Evolutionary conservation across 106 monocot species (phyloP).

Genomic region (Acorus calamus): DNA sequence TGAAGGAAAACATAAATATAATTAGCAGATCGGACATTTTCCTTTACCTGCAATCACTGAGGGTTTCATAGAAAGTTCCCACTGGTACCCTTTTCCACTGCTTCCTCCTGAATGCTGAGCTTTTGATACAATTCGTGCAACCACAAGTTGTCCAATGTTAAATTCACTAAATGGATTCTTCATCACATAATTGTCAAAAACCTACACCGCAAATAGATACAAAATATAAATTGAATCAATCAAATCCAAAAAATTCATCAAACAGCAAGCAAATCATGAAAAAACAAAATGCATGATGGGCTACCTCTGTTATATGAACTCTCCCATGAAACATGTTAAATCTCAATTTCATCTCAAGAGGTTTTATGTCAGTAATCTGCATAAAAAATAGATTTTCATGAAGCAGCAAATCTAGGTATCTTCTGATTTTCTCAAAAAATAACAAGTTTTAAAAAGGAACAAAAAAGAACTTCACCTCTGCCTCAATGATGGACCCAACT

Average conservation of each 20-base stretch:
- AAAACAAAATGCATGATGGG: background rate
- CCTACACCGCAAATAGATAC: constrained; percentile 27
- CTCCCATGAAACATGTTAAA: constrained; percentile 57
- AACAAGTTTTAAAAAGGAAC: no score
- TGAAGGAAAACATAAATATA: no score
- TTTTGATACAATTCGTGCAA: constrained; percentile 58
- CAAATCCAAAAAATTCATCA: background rate
- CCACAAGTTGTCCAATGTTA: constrained; percentile 49
- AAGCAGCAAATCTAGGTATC: no score
- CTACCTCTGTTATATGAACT: constrained; percentile 89
- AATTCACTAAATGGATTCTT: constrained; percentile 52
- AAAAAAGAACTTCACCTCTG: constrained; percentile 40
- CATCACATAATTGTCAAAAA: constrained; percentile 25
- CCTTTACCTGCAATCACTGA: constrained; percentile 47
- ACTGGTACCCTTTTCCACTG: constrained; percentile 32
- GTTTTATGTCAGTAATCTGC: constrained; percentile 68
- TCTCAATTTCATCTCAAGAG: constrained; percentile 58
- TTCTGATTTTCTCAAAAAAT: no score
- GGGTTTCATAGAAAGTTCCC: constrained; percentile 64
- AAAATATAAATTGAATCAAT: background rate
- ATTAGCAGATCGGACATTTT: no score
- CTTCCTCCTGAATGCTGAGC: constrained; percentile 19
- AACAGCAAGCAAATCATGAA: background rate
- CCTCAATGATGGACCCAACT: constrained; percentile 72
- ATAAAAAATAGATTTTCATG: background rate